phyloP scores from a whole-genome alignment of 2,329 filamentous ascomycete species.

The Fusarium graminum region DNA sequence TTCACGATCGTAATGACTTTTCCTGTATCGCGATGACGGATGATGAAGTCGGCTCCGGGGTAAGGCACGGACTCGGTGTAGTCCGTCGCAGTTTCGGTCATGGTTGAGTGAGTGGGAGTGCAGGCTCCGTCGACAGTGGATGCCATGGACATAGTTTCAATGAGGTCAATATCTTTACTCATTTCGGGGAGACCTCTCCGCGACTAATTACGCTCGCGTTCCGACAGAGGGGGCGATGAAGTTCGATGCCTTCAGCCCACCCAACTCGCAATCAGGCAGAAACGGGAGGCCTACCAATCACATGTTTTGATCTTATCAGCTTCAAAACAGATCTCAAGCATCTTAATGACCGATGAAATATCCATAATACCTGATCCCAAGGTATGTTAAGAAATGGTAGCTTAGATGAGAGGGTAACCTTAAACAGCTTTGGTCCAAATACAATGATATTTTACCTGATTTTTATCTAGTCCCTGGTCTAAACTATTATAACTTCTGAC shows the following conservation, averaged over 20 bases:
- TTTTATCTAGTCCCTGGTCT: too few relatives aligned
- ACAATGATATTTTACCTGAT: too few relatives aligned
- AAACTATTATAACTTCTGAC: background rate
- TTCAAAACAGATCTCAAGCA: background rate
- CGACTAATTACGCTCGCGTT: background rate
- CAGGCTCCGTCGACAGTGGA: slow-evolving; percentile 33
- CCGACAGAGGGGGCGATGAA: background rate
- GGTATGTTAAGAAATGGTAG: too few relatives aligned
- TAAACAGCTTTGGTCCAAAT: too few relatives aligned
- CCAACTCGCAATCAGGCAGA: background rate
- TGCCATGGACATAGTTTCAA: slow-evolving; percentile 39
- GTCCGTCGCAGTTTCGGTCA: slow-evolving; percentile 16
- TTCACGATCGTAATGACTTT: slow-evolving; percentile 51
- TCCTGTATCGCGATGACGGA: slow-evolving; percentile 47
- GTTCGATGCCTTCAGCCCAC: background rate
- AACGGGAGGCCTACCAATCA: slow-evolving; percentile 4
- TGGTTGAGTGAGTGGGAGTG: slow-evolving; percentile 38
- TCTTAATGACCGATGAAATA: background rate
- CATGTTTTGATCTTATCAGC: background rate
- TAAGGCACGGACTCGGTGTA: slow-evolving; percentile 39
- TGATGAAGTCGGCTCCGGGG: slow-evolving; percentile 51
- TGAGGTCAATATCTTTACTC: slow-evolving; percentile 38
- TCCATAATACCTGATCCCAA: too few relatives aligned
- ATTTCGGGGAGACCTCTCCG: background rate
- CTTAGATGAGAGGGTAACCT: too few relatives aligned